These are phyloP conservation scores for Xylaria sp. DNA, from an alignment of 495 filamentous ascomycete species.

Conservation along the genomic window DNA sequence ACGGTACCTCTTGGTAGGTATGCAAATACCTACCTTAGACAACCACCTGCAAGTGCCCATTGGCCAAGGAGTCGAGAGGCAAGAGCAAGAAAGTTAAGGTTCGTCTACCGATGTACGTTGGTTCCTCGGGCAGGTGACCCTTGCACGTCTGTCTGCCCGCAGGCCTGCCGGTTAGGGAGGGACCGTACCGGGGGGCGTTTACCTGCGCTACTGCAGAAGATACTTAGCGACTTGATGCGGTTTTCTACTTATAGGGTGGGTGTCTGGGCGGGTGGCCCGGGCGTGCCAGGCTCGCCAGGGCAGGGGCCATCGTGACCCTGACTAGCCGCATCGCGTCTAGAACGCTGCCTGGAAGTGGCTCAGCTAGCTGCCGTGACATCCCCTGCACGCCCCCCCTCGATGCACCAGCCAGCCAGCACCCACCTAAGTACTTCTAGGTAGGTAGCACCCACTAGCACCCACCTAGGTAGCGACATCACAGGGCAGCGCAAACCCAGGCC, in stretches of 20 bases:
- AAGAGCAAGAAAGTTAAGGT: neutral
- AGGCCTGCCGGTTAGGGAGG: too few relatives aligned
- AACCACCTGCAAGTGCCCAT: neutral
- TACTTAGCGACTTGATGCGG: too few relatives aligned
- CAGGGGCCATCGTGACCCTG: conserved; percentile 25
- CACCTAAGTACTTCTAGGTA: too few relatives aligned
- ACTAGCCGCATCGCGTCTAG: conserved; percentile 29
- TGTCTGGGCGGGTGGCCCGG: neutral
- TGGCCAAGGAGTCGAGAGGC: neutral
- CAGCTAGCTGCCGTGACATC: conserved; percentile 29
- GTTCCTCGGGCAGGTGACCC: conserved; percentile 8
- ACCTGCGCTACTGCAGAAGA: too few relatives aligned
- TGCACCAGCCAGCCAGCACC: neutral
- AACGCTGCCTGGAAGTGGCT: conserved; percentile 27
- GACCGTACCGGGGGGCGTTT: too few relatives aligned
- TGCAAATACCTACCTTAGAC: too few relatives aligned
- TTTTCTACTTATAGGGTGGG: too few relatives aligned
- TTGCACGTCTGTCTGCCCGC: neutral
- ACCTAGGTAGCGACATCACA: conserved; percentile 16
- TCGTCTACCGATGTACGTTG: neutral
- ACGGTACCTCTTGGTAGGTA: too few relatives aligned
- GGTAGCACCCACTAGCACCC: too few relatives aligned
- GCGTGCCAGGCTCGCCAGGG: too few relatives aligned
- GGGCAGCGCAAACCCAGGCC: conserved; percentile 19
- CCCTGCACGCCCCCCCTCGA: conserved; percentile 6